These are phyloP conservation scores for Ustilago cynodontis DNA, from an alignment of 1,284 basidiomycete genomes.

Conservation along the genomic window DNA sequence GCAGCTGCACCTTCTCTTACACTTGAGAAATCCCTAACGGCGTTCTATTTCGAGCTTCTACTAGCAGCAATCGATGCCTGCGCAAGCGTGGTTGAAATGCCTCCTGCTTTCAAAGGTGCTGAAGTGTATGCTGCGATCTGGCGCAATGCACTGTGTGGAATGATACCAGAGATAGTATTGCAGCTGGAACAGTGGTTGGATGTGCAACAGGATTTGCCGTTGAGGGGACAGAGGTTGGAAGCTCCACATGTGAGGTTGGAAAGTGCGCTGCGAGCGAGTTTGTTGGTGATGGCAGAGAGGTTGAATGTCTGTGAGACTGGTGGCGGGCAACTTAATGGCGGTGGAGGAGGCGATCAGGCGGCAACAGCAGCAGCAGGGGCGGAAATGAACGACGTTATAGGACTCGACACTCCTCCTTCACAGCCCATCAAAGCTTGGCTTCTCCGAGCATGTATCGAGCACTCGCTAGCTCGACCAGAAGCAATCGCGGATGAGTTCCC, in stretches of 20 bases:
- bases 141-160: constrained; percentile 46
- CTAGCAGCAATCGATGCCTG: constrained; percentile 45
- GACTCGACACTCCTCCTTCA: constrained; percentile 32
- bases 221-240: constrained; percentile 36
- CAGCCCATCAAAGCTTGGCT: constrained; percentile 52
- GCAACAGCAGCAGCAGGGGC: neutral
- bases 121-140: constrained; percentile 41
- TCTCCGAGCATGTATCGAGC: constrained; percentile 49
- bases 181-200: constrained; percentile 56
- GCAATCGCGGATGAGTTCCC: constrained; percentile 51
- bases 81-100: constrained; percentile 36
- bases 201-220: constrained; percentile 22
- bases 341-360: neutral
- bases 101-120: constrained; percentile 33
- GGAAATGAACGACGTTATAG: constrained; percentile 26
- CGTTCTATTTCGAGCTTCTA: constrained; percentile 51
- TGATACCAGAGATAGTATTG: constrained; percentile 43
- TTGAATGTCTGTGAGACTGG: constrained; percentile 40
- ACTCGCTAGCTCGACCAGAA: constrained; percentile 42
- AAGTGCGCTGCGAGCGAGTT: constrained; percentile 26
- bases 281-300: constrained; percentile 32
- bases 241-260: constrained; percentile 47
- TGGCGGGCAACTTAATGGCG: neutral
- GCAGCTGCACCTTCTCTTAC: constrained; percentile 38
- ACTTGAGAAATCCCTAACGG: constrained; percentile 44